Conservation (phyloP, 352 stramenopile species). For the Globisporangium iwayamae region DNA sequence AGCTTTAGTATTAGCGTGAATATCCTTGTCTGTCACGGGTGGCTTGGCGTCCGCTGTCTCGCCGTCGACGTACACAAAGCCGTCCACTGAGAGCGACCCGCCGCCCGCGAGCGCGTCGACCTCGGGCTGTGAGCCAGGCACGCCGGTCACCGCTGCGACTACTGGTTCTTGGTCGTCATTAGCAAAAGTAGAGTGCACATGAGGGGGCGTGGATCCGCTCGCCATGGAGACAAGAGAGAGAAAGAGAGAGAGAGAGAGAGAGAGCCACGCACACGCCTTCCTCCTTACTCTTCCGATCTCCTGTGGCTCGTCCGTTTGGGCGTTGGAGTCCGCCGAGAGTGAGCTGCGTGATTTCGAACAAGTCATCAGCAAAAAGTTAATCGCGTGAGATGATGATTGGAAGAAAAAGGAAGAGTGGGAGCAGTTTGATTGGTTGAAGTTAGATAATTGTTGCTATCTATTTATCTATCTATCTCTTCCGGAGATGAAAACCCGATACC, state of each 20-base stretch:
- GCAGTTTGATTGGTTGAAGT: no score
- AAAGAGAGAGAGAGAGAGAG: background rate
- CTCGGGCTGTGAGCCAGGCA: background rate
- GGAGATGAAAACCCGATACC: no score
- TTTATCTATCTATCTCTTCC: no score
- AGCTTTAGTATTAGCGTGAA: background rate
- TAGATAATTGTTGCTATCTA: no score
- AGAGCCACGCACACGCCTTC: background rate
- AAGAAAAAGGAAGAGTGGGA: no score
- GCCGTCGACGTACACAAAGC: conserved; percentile 13
- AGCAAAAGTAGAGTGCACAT: background rate
- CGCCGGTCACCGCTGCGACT: background rate
- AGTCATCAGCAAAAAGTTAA: no score
- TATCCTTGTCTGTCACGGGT: background rate
- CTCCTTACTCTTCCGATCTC: background rate
- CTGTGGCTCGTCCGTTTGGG: background rate
- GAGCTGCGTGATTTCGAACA: no score
- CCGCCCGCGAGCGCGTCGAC: background rate
- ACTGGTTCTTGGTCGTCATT: background rate
- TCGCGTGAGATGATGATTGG: no score
- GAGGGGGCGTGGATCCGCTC: background rate
- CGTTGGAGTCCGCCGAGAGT: background rate
- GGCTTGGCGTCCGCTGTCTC: background rate
- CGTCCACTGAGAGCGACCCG: conserved; percentile 8
- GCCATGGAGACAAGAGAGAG: background rate